A percentile compares a stretch with the other conserved stretches of the same genome.
phyloP scores from a whole-genome alignment of 306 rosid genomes.

The Glycine tomentella region DNA sequence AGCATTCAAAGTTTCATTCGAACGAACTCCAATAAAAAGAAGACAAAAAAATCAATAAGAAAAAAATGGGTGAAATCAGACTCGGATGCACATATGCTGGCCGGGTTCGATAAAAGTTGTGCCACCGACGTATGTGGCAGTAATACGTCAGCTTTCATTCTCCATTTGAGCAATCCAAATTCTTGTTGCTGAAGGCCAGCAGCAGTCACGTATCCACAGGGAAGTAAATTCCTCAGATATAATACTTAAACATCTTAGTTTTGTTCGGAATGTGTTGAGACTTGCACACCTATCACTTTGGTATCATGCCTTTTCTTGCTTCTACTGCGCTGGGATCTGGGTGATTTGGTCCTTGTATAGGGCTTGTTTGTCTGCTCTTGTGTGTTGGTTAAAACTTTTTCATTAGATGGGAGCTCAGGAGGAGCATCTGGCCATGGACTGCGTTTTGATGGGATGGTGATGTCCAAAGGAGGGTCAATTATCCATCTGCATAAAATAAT shows the following conservation, averaged over 20 bases:
- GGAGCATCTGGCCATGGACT: constrained; percentile 98
- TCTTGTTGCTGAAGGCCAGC: constrained; percentile 51
- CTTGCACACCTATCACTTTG: constrained; percentile 66
- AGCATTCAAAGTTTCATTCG: constrained; percentile 49
- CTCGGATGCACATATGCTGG: constrained; percentile 53
- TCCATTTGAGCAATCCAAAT: constrained; percentile 45
- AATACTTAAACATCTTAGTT: constrained; percentile 49
- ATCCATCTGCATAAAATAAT: constrained; percentile 71
- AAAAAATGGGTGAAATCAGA: constrained; percentile 54
- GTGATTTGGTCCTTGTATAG: constrained; percentile 66
- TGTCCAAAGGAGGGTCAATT: constrained; percentile 91
- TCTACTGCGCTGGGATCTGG: constrained; percentile 73
- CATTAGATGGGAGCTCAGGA: constrained; percentile 85
- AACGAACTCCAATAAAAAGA: constrained; percentile 48
- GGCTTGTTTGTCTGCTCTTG: constrained; percentile 64
- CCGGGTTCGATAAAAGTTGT: constrained; percentile 44
- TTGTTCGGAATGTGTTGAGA: constrained; percentile 67
- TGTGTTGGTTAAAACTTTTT: constrained; percentile 47
- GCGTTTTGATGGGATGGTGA: constrained; percentile 85
- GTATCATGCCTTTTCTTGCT: constrained; percentile 87
- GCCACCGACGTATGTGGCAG: constrained; percentile 33
- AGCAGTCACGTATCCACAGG: constrained; percentile 52
- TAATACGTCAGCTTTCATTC: constrained; percentile 48
- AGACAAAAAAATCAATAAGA: constrained; percentile 15
- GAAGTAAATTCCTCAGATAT: constrained; percentile 45